These are phyloP conservation scores for Leptomonas pyrrhocoris DNA, from an alignment of 208 protist species.

Conservation along the genomic window DNA sequence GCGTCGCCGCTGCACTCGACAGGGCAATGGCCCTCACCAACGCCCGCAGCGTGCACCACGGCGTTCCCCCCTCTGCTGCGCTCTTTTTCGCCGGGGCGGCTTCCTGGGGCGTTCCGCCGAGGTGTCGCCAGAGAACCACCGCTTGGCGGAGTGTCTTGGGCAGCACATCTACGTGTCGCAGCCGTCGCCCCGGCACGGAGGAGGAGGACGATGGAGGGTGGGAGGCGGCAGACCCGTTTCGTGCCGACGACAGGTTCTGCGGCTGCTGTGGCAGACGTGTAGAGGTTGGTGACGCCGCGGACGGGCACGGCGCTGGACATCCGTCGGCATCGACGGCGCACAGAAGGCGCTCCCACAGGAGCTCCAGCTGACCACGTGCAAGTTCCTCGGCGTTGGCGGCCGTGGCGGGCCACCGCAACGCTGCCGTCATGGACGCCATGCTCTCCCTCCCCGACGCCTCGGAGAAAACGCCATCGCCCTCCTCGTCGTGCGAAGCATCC, in stretches of 20 bases:
- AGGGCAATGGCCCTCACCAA: slow-evolving; percentile 39
- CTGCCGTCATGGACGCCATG: background rate
- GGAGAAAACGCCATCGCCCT: background rate
- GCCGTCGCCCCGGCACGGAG: background rate
- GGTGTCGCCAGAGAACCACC: slow-evolving; percentile 39
- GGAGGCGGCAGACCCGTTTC: background rate
- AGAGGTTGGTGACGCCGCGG: background rate
- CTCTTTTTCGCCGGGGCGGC: background rate
- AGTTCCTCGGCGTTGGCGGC: background rate
- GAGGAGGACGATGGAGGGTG: background rate
- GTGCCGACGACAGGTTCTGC: background rate
- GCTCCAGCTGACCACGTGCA: slow-evolving; percentile 16
- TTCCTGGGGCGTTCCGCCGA: background rate
- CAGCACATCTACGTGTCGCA: slow-evolving; percentile 30
- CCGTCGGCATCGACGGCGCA: slow-evolving; percentile 19
- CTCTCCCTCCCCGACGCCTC: too few species aligned
- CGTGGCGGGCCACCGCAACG: slow-evolving; percentile 7
- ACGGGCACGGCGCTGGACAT: background rate
- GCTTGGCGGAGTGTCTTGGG: slow-evolving; percentile 42
- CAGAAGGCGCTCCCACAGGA: slow-evolving; percentile 32
- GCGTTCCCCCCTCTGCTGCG: background rate
- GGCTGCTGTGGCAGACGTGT: slow-evolving; percentile 4
- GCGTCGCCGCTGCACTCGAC: slow-evolving; percentile 26
- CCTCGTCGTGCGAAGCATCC: background rate
- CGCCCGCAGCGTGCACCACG: slow-evolving; percentile 21